Evolutionary conservation across 2,329 filamentous ascomycete genomes (phyloP).

Genomic region (Periconia macrospinosa): DNA sequence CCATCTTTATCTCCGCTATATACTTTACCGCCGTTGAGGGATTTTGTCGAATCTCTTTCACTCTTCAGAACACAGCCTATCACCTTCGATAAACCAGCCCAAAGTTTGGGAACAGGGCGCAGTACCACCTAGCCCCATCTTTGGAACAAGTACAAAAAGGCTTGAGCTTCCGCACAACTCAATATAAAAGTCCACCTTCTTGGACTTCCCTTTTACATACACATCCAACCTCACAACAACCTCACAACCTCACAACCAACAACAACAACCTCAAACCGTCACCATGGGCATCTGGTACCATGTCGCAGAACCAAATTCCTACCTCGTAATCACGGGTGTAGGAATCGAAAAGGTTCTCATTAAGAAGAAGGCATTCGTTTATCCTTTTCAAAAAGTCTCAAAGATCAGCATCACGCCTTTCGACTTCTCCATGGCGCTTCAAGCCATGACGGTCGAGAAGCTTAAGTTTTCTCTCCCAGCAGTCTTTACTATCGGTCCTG

Average conservation of each 20-base stretch:
- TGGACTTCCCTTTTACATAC: not conserved
- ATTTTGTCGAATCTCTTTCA: not conserved
- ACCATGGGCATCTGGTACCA: conserved; percentile 59
- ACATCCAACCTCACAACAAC: not conserved
- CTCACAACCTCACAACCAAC: not conserved
- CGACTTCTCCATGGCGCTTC: conserved; percentile 79
- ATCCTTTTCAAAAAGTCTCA: conserved; percentile 43
- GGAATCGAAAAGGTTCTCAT: conserved; percentile 74
- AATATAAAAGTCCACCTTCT: not conserved
- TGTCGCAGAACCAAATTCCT: conserved; percentile 76
- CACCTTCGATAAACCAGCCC: too few species aligned
- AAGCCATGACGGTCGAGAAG: conserved; percentile 90
- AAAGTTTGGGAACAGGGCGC: too few species aligned
- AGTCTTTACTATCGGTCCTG: conserved; percentile 83
- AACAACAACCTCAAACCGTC: not conserved
- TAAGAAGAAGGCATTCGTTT: conserved; percentile 64
- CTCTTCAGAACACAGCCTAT: too few species aligned
- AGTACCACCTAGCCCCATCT: too few species aligned
- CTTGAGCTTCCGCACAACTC: too few species aligned
- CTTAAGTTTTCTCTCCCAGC: conserved; percentile 80
- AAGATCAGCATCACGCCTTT: conserved; percentile 68
- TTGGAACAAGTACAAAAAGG: too few species aligned
- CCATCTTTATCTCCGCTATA: not conserved
- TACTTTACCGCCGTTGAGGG: not conserved
- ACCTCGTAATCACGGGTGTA: conserved; percentile 84